phyloP scores from a whole-genome alignment of 208 protist genomes.

The Trypanosomatidae sp. region DNA sequence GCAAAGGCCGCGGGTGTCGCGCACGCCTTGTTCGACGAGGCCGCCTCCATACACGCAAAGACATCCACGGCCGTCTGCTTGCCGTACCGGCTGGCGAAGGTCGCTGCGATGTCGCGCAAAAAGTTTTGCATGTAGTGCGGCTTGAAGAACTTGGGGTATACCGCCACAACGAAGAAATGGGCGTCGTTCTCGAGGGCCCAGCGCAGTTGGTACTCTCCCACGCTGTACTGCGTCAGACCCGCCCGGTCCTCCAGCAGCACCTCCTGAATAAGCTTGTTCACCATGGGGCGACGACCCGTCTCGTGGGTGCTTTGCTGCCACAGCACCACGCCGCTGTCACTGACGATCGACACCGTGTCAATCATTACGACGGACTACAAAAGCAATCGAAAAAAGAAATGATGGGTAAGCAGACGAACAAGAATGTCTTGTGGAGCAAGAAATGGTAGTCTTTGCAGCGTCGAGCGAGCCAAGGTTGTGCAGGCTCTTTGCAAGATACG shows the following conservation, averaged over 20 bases:
- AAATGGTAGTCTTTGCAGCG: too few species aligned
- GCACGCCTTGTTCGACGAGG: too few species aligned
- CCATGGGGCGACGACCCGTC: slow-evolving; percentile 65
- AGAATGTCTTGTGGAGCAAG: too few species aligned
- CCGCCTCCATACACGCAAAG: too few species aligned
- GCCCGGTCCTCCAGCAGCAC: slow-evolving; percentile 94
- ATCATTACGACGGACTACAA: slow-evolving; percentile 71
- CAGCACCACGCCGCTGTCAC: slow-evolving; percentile 93
- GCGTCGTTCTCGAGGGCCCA: slow-evolving; percentile 94
- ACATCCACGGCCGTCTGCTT: slow-evolving; percentile 16
- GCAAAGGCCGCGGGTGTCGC: too few species aligned
- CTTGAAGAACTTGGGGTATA: slow-evolving; percentile 91
- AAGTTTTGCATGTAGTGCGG: slow-evolving; percentile 89
- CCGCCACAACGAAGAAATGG: slow-evolving; percentile 92
- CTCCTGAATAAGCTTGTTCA: slow-evolving; percentile 93
- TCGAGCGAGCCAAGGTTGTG: too few species aligned
- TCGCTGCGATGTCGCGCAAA: slow-evolving; percentile 68
- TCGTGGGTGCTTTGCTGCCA: slow-evolving; percentile 75
- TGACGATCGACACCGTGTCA: slow-evolving; percentile 93
- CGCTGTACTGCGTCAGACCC: slow-evolving; percentile 59
- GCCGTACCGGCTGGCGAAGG: slow-evolving; percentile 72
- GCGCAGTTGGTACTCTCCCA: slow-evolving; percentile 87
- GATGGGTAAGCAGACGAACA: too few species aligned
- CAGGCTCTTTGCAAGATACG: too few species aligned
- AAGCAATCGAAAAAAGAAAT: background rate